A percentile compares a stretch with the other conserved stretches of the same genome.
Conservation (phyloP, 148 eudicot species). For the Diospyros lotus region DNA sequence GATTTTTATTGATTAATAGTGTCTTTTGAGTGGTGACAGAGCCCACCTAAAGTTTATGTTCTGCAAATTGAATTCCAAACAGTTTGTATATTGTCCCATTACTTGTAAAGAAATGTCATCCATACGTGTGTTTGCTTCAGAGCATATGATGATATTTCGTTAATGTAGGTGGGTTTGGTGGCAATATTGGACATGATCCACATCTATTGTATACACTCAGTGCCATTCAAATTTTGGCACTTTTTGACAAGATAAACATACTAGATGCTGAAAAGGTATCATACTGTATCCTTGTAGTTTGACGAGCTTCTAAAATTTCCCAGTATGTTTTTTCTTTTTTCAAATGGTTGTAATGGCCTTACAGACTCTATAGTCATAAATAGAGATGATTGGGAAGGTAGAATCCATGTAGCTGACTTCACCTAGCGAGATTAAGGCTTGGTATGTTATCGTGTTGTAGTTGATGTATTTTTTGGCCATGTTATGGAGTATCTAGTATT, state of each 20-base stretch:
- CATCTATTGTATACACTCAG: conserved; percentile 83
- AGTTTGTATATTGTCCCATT: neutral
- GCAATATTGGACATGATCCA: conserved; percentile 93
- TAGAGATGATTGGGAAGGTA: no score
- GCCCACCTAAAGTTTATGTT: neutral
- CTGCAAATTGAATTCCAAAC: neutral
- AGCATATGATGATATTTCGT: conserved; percentile 12
- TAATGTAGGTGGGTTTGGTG: conserved; percentile 87
- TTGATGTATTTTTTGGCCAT: no score
- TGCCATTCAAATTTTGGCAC: conserved; percentile 85
- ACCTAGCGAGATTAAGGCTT: no score
- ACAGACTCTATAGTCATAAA: no score
- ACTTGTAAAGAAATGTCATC: neutral
- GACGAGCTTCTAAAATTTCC: neutral
- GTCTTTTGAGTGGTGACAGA: no score
- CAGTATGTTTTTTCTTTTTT: neutral
- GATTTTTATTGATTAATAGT: neutral
- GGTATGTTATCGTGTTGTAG: no score
- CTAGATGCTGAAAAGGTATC: conserved; percentile 77
- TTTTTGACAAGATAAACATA: conserved; percentile 65
- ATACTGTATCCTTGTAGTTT: conserved; percentile 67
- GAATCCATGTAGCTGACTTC: no score
- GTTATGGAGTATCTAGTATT: no score
- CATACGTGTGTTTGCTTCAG: neutral
- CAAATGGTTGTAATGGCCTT: no score